phyloP scores from a whole-genome alignment of 2,329 filamentous ascomycete genomes.

The Trichoderma sp. region DNA sequence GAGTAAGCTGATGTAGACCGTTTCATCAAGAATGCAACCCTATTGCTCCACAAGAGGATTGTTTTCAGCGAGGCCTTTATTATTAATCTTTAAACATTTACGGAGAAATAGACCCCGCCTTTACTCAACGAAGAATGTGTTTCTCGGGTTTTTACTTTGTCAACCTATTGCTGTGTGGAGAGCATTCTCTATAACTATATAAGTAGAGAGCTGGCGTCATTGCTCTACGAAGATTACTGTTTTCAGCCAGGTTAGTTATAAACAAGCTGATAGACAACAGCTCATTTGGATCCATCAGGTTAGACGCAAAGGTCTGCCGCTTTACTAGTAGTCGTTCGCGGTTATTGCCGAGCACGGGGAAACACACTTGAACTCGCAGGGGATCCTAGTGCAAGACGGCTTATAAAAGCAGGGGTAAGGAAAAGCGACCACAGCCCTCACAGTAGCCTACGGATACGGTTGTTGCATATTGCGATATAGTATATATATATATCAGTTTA shows the following conservation, averaged over 20 bases:
- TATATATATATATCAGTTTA: too few relatives aligned
- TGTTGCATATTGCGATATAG: background rate
- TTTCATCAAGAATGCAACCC: background rate
- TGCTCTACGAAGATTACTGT: background rate
- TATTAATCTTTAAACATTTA: background rate
- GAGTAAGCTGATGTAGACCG: background rate
- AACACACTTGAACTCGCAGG: background rate
- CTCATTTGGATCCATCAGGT: background rate
- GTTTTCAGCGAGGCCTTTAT: background rate
- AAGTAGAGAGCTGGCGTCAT: background rate
- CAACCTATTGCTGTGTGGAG: background rate
- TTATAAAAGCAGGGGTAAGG: background rate
- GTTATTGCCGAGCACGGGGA: background rate
- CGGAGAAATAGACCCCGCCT: background rate
- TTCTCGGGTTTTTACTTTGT: background rate
- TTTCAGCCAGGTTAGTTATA: background rate
- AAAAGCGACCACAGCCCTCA: background rate
- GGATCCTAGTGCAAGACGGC: background rate
- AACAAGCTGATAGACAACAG: background rate
- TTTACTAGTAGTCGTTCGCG: background rate
- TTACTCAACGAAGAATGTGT: background rate
- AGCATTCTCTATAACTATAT: background rate
- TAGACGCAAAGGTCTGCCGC: background rate
- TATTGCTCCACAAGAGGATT: background rate
- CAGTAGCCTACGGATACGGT: background rate